Conservation (phyloP, 1,284 basidiomycete genomes). For the Phellopilus nigrolimitatus region DNA sequence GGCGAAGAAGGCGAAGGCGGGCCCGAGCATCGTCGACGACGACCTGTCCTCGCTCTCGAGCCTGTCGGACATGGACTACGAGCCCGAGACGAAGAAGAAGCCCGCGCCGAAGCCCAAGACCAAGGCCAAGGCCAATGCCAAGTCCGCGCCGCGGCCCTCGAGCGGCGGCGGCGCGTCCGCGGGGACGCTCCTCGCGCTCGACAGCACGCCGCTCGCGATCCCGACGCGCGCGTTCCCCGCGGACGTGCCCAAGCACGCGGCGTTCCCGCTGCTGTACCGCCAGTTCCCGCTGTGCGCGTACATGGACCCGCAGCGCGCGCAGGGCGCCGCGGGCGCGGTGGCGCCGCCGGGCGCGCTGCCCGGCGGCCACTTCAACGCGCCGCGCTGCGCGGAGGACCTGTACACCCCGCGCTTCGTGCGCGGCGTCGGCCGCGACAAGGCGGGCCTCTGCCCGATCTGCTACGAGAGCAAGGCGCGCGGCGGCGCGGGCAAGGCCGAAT, state of each 20-base stretch:
- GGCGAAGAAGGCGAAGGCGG: constrained; percentile 2
- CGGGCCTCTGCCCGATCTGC: constrained; percentile 76
- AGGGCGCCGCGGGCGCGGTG: too few relatives aligned
- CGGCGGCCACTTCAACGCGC: constrained; percentile 53
- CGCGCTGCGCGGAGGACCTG: constrained; percentile 54
- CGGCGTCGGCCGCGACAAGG: constrained; percentile 63
- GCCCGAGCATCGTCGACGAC: not conserved
- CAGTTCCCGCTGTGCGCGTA: constrained; percentile 60
- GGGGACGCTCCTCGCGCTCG: constrained; percentile 1
- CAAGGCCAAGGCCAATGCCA: not conserved
- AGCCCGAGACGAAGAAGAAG: constrained; percentile 8
- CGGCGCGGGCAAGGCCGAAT: constrained; percentile 57
- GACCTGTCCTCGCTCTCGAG: constrained; percentile 12
- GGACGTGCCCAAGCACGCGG: constrained; percentile 31
- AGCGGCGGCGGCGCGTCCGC: not conserved
- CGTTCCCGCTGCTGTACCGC: constrained; percentile 57
- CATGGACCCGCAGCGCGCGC: constrained; percentile 29
- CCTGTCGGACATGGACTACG: constrained; percentile 13
- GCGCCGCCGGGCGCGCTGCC: constrained; percentile 26
- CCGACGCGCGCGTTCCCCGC: constrained; percentile 9
- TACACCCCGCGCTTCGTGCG: constrained; percentile 77
- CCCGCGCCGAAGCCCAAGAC: not conserved
- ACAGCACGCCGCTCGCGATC: not conserved
- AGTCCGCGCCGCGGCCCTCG: not conserved
- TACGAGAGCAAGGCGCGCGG: constrained; percentile 55